Percentiles rank a stretch among this genome's conserved stretches.
phyloP scores from a whole-genome alignment of 2,329 filamentous ascomycete genomes.

The Thelonectria rubi region DNA sequence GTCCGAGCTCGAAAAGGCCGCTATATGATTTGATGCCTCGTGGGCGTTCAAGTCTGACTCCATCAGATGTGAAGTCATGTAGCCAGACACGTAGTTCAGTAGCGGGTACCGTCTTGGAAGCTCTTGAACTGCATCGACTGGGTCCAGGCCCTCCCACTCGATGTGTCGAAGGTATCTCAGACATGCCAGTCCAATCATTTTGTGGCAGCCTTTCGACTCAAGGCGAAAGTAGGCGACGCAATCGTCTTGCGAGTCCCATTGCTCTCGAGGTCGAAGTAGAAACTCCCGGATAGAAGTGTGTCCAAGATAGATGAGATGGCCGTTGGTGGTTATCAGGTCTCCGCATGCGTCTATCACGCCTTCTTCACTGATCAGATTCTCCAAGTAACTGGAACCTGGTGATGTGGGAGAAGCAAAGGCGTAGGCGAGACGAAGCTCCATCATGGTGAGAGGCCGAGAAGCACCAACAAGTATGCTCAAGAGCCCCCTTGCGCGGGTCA shows the following conservation, averaged over 20 bases:
- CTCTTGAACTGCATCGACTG: not conserved
- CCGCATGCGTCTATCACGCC: not conserved
- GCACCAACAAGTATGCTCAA: conserved; percentile 3
- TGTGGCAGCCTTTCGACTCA: conserved; percentile 3
- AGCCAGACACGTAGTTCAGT: conserved; percentile 4
- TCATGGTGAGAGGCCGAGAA: conserved; percentile 7
- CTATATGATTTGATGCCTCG: not conserved
- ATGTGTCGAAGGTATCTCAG: conserved; percentile 3
- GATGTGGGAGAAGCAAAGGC: conserved; percentile 8
- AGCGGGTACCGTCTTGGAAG: not conserved
- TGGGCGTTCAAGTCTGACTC: not conserved
- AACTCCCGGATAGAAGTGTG: conserved; percentile 11
- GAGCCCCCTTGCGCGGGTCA: conserved; percentile 3
- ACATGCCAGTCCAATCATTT: conserved; percentile 12
- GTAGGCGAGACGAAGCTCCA: conserved; percentile 6
- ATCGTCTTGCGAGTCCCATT: conserved; percentile 2
- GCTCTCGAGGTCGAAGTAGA: not conserved
- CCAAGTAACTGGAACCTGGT: not conserved
- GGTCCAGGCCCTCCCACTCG: not conserved
- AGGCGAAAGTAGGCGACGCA: not conserved
- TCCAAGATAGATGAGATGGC: not conserved
- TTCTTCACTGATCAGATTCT: conserved; percentile 1
- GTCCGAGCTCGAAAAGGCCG: not conserved
- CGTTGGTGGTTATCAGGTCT: conserved; percentile 1
- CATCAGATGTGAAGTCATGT: conserved; percentile 1